Evolutionary conservation across 352 stramenopile genomes (phyloP), one percentile per base, ranked within the genome.

Genomic region (Phytopythium aichiense): DNA sequence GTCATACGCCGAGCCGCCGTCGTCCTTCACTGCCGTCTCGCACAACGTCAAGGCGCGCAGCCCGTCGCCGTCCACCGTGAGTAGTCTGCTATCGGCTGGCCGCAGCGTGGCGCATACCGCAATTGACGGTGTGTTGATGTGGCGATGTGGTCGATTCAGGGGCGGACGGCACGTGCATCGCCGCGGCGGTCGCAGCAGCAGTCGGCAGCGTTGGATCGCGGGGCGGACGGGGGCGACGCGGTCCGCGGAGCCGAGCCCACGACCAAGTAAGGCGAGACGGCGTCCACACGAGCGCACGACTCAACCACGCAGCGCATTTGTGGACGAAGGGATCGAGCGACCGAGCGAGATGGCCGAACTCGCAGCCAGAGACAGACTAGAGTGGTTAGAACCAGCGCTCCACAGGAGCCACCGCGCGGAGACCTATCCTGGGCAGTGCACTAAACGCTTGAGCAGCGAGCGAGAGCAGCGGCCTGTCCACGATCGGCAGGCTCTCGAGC

Each of bases 21-120:
- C 85, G 9, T 89, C 85, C 16, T 94, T 92, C 67, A 58, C 69
- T 15, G 88, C 70, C 7, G 77, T 87, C 54, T 92, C 85, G 20
- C 85, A 92, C 69, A 94, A 94, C 57, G 67, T 70, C 60, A 89
- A 90, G 66, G 66, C 73, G 55, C 55, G 40, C 25, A 51, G 55
- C 5, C 40, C 55, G 38, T 60, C 55, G 20, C 55, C 55, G 8
- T 58, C 53, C 13, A 37, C 33, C 33, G 53, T 53, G n/a, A 8
- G 42, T 46, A 20, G 7, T 11, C 11, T 33, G 20, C 22, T 9
- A n/a, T 45, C 30, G 2, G 31, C 30, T 38, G 7, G 1, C 9
- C 4, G 2, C 18, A 45, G 31, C 51, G 8, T 22, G 40, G 40
- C 5, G 40, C 40, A 23, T 46, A 11, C n/a, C 20, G 40, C 40